These are phyloP conservation scores for Entomortierella lignicola DNA, from an alignment of 192 early-diverging fungal species.

Conservation along the genomic window DNA sequence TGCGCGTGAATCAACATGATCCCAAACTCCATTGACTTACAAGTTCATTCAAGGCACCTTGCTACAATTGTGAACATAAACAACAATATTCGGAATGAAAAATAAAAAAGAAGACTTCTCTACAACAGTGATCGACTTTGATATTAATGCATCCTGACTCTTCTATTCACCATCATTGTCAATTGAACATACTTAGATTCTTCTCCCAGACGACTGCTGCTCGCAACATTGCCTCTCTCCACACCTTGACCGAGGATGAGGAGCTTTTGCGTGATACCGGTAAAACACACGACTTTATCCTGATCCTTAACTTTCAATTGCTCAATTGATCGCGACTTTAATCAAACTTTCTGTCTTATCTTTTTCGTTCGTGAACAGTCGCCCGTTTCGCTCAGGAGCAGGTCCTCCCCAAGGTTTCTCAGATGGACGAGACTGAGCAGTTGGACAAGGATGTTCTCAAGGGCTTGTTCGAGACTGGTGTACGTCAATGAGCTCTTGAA, in stretches of 20 bases:
- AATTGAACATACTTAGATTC: constrained; percentile 38
- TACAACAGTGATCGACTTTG: background rate
- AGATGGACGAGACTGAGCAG: constrained; percentile 94
- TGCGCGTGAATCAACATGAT: background rate
- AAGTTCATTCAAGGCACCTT: too few species aligned
- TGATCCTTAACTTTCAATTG: too few species aligned
- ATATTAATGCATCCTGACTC: background rate
- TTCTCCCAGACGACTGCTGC: constrained; percentile 62
- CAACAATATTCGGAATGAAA: too few species aligned
- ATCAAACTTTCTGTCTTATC: background rate
- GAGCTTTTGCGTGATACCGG: constrained; percentile 83
- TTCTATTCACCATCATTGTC: background rate
- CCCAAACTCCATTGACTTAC: background rate
- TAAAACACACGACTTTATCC: constrained; percentile 22
- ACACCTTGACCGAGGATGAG: constrained; percentile 91
- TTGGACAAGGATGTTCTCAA: constrained; percentile 83
- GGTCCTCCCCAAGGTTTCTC: constrained; percentile 83
- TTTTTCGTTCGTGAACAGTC: constrained; percentile 59
- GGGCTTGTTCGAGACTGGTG: constrained; percentile 90
- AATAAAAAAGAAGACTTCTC: too few species aligned
- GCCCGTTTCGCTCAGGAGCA: constrained; percentile 86
- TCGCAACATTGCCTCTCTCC: constrained; percentile 70
- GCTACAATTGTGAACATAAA: too few species aligned
- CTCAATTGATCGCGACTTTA: background rate
- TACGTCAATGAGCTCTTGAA: constrained; percentile 53